Percentiles rank a stretch among this genome's conserved stretches.
phyloP scores from a whole-genome alignment of 768 basidiomycete genomes.

The Pulveroboletus sp. region DNA sequence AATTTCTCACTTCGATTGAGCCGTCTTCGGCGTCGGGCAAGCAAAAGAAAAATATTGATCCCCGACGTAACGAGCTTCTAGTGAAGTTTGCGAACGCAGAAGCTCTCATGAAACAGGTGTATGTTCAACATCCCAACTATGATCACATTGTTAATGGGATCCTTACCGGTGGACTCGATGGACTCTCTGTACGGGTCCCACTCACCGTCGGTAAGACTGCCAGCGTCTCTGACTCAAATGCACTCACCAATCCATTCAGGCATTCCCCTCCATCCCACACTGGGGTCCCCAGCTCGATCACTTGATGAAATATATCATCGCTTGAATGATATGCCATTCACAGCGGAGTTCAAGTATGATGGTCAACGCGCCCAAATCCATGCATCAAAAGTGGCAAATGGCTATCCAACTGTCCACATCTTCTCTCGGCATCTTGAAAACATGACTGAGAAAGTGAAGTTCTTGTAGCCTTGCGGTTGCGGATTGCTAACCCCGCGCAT shows the following conservation, averaged over 20 bases:
- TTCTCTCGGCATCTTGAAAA: slow-evolving; percentile 90
- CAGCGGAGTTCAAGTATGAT: slow-evolving; percentile 90
- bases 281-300: slow-evolving; percentile 84
- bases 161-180: slow-evolving; percentile 56
- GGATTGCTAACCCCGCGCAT: slow-evolving; percentile 10
- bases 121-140: slow-evolving; percentile 75
- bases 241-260: slow-evolving; percentile 40
- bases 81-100: slow-evolving; percentile 55
- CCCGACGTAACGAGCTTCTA: slow-evolving; percentile 34
- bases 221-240: slow-evolving; percentile 2
- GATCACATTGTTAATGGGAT: slow-evolving; percentile 62
- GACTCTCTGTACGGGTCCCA: slow-evolving; percentile 55
- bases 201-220: slow-evolving; percentile 61
- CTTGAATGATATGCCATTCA: slow-evolving; percentile 61
- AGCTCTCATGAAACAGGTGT: slow-evolving; percentile 62
- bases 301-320: slow-evolving; percentile 79
- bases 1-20: slow-evolving; percentile 18
- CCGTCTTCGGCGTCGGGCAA: slow-evolving; percentile 14
- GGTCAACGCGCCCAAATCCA: slow-evolving; percentile 86
- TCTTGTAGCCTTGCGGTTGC: not conserved
- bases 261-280: slow-evolving; percentile 78
- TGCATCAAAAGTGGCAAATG: slow-evolving; percentile 33
- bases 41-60: slow-evolving; percentile 32
- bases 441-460: slow-evolving; percentile 78
- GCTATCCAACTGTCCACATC: slow-evolving; percentile 46